Evolutionary conservation across 2,329 filamentous ascomycete genomes (phyloP), one percentile per base, ranked within the genome.

Genomic region (Aspergillus sp.): DNA sequence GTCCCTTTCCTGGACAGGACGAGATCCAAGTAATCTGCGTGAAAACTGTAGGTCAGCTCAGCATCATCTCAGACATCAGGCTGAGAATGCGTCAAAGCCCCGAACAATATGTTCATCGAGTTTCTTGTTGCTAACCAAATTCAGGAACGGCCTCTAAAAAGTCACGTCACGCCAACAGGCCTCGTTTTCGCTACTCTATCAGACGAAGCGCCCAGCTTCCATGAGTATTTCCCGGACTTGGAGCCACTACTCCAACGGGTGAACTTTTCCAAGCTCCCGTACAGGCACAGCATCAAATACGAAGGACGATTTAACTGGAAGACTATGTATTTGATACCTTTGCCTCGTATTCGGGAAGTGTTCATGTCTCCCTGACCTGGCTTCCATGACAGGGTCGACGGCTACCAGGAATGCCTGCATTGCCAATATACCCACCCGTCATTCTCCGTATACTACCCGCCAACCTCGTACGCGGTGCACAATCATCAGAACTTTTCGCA

Each of bases 281-380:
- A 84, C 63, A 77, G 82, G 3, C 78, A 79, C 21, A 82, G 81
- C 47, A 82, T 86, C 63, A 79, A 78, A n/a, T 86, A 86, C 58
- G 78, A 82, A 54, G 84, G 84, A 3, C 76, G 78, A 0, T 85
- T 86, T 74, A 86, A 86, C 68, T 85, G 83, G 83, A 85, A 85
- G 67, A 85, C 83, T 0, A 85, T 85, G 82, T 81, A 70, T 17
- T 17, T 30, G 15, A 28, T 28, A 17, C 25, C 30, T 25, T 8
- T 28, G 5, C 47, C 47, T 50, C 47, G 47, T 50, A 19, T 50
- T 50, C 47, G n/a, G 25, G 5, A 30, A 17, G 12, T 15, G 65
- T 21, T 21, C 19, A n/a, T 43, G 5, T 15, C n/a, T 8, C 32
- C 19, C 54, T 57, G 36, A 61, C 38, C 36, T 49, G 4, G 48